phyloP scores from a whole-genome alignment of 208 protist species.

The Crithidia acanthocephali region DNA sequence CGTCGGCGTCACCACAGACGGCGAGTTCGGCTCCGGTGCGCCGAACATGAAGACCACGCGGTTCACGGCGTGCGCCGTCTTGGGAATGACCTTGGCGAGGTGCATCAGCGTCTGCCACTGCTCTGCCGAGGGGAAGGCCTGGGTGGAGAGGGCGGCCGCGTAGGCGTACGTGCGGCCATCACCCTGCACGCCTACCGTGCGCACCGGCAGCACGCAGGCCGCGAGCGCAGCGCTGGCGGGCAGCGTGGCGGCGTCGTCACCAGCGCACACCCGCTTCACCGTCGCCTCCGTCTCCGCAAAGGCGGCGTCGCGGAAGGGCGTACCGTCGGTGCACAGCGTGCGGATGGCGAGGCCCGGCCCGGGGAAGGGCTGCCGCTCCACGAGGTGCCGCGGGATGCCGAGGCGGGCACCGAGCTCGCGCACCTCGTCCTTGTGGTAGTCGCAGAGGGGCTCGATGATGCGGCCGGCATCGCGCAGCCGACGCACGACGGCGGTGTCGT shows the following conservation, averaged over 20 bases:
- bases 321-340: slow-evolving; percentile 91
- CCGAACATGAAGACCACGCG: slow-evolving; percentile 95
- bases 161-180: slow-evolving; percentile 98
- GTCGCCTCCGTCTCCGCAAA: slow-evolving; percentile 49
- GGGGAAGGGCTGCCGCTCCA: slow-evolving; percentile 96
- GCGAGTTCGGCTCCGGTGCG: slow-evolving; percentile 24
- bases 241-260: slow-evolving; percentile 16
- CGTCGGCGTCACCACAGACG: slow-evolving; percentile 73
- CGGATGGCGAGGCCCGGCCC: slow-evolving; percentile 98
- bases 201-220: slow-evolving; percentile 87
- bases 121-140: slow-evolving; percentile 44
- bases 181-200: slow-evolving; percentile 97
- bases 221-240: slow-evolving; percentile 21
- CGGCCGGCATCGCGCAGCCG: slow-evolving; percentile 91
- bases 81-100: slow-evolving; percentile 91
- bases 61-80: slow-evolving; percentile 93
- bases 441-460: slow-evolving; percentile 97
- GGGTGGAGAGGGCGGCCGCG: slow-evolving; percentile 79
- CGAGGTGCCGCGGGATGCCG: slow-evolving; percentile 93
- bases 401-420: slow-evolving; percentile 94
- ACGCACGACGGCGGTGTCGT: slow-evolving; percentile 96
- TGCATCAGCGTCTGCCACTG: slow-evolving; percentile 80
- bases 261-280: slow-evolving; percentile 39
- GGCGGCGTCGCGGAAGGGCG: slow-evolving; percentile 49
- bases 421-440: slow-evolving; percentile 99